phyloP scores from a whole-genome alignment of 352 stramenopile genomes.

The Globisporangium ultimum region DNA sequence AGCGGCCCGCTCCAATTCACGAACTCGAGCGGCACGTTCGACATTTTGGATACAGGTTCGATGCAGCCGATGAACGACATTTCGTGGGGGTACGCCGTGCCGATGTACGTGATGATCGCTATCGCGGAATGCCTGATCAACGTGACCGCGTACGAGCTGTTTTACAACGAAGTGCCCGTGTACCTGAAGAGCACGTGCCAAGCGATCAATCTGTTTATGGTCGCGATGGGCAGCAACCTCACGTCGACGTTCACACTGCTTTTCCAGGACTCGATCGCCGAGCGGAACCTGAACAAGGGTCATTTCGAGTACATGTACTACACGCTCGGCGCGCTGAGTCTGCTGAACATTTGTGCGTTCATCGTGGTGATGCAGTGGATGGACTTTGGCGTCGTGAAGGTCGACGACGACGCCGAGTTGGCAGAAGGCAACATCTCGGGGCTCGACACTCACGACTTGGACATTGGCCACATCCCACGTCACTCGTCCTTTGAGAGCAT shows the following conservation, averaged over 20 bases:
- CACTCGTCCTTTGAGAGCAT: constrained; percentile 84
- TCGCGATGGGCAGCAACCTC: constrained; percentile 85
- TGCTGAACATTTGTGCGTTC: constrained; percentile 73
- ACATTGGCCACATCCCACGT: constrained; percentile 65
- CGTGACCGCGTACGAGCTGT: constrained; percentile 85
- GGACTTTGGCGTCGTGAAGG: constrained; percentile 83
- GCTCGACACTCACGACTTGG: constrained; percentile 36
- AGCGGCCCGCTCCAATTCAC: constrained; percentile 25
- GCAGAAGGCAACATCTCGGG: constrained; percentile 31
- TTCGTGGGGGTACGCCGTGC: constrained; percentile 76
- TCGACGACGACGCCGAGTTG: constrained; percentile 67
- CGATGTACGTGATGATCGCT: constrained; percentile 79
- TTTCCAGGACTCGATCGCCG: constrained; percentile 72
- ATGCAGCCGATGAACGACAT: constrained; percentile 78
- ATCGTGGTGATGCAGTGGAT: constrained; percentile 84
- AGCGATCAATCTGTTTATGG: constrained; percentile 87
- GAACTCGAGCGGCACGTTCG: no score
- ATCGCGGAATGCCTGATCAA: constrained; percentile 89
- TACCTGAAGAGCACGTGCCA: constrained; percentile 88
- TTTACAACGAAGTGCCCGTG: constrained; percentile 85
- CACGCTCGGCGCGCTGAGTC: constrained; percentile 63
- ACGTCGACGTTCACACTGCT: constrained; percentile 87
- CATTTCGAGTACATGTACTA: constrained; percentile 91
- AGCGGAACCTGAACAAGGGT: constrained; percentile 64
- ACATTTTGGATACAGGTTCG: constrained; percentile 42